A percentile compares a stretch with the other conserved stretches of the same genome.
phyloP scores from a whole-genome alignment of 1,284 basidiomycete species.

The Phellopilus nigrolimitatus region DNA sequence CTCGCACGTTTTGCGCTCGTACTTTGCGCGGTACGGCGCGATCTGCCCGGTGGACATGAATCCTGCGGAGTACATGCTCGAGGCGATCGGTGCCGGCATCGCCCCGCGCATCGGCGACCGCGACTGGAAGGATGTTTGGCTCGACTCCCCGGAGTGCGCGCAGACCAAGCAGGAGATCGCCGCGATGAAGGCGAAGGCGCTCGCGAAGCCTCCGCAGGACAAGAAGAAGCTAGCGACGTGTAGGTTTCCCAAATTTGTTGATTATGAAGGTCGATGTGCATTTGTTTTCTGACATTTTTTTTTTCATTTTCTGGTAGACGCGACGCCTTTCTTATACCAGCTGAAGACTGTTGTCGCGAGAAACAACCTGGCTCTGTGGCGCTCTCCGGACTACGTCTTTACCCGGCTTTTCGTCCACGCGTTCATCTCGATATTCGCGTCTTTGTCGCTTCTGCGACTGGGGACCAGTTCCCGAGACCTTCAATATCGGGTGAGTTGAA shows the following conservation, averaged over 20 bases:
- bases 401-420: constrained; percentile 76
- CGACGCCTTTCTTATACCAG: constrained; percentile 78
- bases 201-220: constrained; percentile 23
- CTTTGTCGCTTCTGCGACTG: constrained; percentile 81
- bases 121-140: constrained; percentile 65
- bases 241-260: constrained; percentile 23
- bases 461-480: constrained; percentile 63
- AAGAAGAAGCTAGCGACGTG: constrained; percentile 28
- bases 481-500: constrained; percentile 59
- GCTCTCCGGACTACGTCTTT: constrained; percentile 80
- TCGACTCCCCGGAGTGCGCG: constrained; percentile 42
- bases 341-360: constrained; percentile 69
- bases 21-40: constrained; percentile 68
- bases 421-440: constrained; percentile 76
- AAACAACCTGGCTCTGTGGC: constrained; percentile 77
- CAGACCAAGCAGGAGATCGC: constrained; percentile 32
- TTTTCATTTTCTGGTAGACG: constrained; percentile 42
- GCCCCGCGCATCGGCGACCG: constrained; percentile 48
- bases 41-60: constrained; percentile 56
- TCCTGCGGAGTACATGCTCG: constrained; percentile 59
- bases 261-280: neutral
- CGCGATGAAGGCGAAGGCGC: constrained; percentile 31
- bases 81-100: constrained; percentile 39
- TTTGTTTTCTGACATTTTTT: constrained; percentile 4
- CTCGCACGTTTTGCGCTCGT: constrained; percentile 54